These are phyloP conservation scores for Mycogone perniciosa DNA, from an alignment of 2,329 filamentous ascomycete species.

Conservation along the genomic window DNA sequence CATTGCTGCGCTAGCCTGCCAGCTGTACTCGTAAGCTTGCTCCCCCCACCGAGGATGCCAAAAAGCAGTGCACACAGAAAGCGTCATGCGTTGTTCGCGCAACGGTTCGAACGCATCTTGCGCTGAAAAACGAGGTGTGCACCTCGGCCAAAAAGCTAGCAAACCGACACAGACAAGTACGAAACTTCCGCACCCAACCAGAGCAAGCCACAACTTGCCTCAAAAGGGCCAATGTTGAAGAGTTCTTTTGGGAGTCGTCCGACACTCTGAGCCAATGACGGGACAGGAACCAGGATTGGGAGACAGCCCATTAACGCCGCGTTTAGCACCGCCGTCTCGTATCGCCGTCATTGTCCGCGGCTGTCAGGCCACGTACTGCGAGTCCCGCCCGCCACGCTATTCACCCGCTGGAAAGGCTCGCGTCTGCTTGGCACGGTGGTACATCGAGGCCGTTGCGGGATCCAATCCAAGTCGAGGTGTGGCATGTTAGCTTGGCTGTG, in stretches of 20 bases:
- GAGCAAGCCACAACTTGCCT: background rate
- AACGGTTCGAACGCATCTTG: no score
- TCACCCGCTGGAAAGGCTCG: constrained; percentile 9
- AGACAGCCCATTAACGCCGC: constrained; percentile 12
- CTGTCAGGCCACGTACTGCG: constrained; percentile 14
- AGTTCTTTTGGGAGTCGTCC: constrained; percentile 7
- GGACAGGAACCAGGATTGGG: background rate
- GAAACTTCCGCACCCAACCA: background rate
- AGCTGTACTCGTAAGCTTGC: constrained; percentile 2
- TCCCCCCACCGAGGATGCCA: background rate
- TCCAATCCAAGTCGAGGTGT: no score
- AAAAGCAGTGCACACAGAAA: background rate
- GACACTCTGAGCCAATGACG: constrained; percentile 8
- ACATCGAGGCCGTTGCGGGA: no score
- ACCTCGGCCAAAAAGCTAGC: no score
- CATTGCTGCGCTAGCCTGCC: background rate
- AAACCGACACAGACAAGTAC: background rate
- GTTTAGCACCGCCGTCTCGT: constrained; percentile 13
- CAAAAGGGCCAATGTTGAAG: background rate
- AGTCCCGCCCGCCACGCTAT: constrained; percentile 1
- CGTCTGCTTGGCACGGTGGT: constrained; percentile 1
- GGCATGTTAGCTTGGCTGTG: no score
- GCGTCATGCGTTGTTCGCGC: no score
- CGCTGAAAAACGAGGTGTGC: no score
- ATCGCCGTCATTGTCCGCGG: constrained; percentile 14